Conservation (phyloP, 2,329 filamentous ascomycete species). For the Raffaelea albimanens region DNA sequence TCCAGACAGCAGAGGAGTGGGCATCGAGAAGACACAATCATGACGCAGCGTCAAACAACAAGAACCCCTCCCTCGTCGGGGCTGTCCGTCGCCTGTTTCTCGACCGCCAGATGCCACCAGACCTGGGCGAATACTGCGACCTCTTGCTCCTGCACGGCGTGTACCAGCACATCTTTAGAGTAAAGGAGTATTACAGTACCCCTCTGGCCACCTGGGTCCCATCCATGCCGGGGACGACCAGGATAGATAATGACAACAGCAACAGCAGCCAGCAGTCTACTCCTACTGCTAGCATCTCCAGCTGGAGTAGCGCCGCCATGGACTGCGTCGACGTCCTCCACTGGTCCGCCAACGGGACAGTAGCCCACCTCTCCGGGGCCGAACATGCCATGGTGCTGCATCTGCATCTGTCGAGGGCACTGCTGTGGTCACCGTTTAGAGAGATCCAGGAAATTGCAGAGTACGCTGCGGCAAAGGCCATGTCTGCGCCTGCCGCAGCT, state of each 20-base stretch:
- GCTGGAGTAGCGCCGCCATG: slow-evolving; percentile 34
- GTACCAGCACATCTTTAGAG: slow-evolving; percentile 5
- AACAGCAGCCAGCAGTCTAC: neutral
- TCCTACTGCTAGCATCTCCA: neutral
- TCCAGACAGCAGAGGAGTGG: slow-evolving; percentile 1
- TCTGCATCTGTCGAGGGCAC: slow-evolving; percentile 42
- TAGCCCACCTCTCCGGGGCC: slow-evolving; percentile 36
- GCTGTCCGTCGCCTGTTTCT: slow-evolving; percentile 6
- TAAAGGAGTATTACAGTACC: slow-evolving; percentile 9
- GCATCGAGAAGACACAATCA: too few species aligned
- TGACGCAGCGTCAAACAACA: too few species aligned
- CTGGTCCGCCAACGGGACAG: slow-evolving; percentile 45
- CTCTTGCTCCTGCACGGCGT: slow-evolving; percentile 8
- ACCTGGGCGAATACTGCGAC: slow-evolving; percentile 7
- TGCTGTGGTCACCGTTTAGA: slow-evolving; percentile 38
- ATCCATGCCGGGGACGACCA: slow-evolving; percentile 10
- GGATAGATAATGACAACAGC: too few species aligned
- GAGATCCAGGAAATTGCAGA: slow-evolving; percentile 33
- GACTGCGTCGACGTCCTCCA: slow-evolving; percentile 46
- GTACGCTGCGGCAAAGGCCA: too few species aligned
- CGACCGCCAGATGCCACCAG: neutral
- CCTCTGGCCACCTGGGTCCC: slow-evolving; percentile 13
- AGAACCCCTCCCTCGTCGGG: slow-evolving; percentile 1
- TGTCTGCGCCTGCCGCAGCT: too few species aligned
- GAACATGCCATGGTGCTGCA: slow-evolving; percentile 47